These are phyloP conservation scores for Corymbia maculata DNA, from an alignment of 345 rosid genomes.

Conservation along the genomic window DNA sequence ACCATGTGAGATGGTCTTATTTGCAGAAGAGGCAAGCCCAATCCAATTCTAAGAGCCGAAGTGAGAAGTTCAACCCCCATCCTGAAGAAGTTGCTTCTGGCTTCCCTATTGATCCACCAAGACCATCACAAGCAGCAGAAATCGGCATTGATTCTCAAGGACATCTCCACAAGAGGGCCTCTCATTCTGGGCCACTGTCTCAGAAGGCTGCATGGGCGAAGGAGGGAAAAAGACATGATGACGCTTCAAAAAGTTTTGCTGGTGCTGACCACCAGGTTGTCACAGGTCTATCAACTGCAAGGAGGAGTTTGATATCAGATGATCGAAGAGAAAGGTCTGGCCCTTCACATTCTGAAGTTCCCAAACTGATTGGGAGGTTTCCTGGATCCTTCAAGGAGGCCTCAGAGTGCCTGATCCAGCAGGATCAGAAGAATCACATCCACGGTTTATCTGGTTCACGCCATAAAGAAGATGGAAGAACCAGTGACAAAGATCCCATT, in stretches of 20 bases:
- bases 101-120: constrained; percentile 95
- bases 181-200: constrained; percentile 88
- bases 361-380: constrained; percentile 61
- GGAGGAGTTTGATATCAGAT: constrained; percentile 54
- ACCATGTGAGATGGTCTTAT: not conserved
- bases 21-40: constrained; percentile 82
- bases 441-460: constrained; percentile 26
- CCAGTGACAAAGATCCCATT: constrained; percentile 53
- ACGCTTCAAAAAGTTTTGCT: constrained; percentile 45
- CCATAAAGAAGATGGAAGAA: constrained; percentile 53
- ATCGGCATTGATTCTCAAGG: constrained; percentile 48
- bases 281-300: constrained; percentile 44
- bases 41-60: constrained; percentile 70
- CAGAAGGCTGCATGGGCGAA: constrained; percentile 76
- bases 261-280: constrained; percentile 48
- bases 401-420: constrained; percentile 44
- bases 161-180: constrained; percentile 68
- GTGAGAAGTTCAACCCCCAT: constrained; percentile 97
- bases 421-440: constrained; percentile 41
- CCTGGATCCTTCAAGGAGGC: constrained; percentile 92
- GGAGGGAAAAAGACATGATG: constrained; percentile 52
- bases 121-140: constrained; percentile 71
- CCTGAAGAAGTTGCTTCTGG: constrained; percentile 98
- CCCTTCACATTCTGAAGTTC: constrained; percentile 40
- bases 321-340: constrained; percentile 39